Base-by-base conservation (phyloP, 2,329 filamentous ascomycete genomes). In the Teratosphaeria epicoccoides region DNA sequence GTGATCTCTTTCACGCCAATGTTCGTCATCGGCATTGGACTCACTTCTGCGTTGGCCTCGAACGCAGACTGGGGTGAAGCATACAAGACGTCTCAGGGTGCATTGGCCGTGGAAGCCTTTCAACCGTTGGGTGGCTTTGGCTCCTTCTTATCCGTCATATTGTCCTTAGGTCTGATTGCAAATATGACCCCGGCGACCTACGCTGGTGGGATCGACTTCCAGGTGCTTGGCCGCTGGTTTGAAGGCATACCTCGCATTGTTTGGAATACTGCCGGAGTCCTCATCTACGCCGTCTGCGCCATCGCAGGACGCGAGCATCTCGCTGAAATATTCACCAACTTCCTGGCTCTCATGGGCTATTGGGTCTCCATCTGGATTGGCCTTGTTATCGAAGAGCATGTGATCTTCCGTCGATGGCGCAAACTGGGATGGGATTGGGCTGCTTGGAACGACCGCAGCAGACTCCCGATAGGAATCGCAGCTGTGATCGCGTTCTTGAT, bases 341-440 rank as follows among this genome's bases (percentile, higher is more conserved):
- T 86, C 63, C 72, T 86, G 4, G 80, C 81, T 0, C 68, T 86
- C 22, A 85, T 86, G 79, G 83, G 83, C 1, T 86, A 85, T 66
- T 86, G 81, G 82, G 75, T 84, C 14, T 75, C 75, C 12, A 79
- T 84, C 44, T 84, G 81, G 79, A 73, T 84, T 20, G 75, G 76
- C 1, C 83, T 86, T 46, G 70, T 79, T 1, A 65, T 82, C 2
- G 74, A 80, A 60, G 83, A 87, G 61, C 76, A 82, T 47, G 63
- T 82, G 20, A 70, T 86, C 47, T 86, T 86, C 64, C 73, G 80
- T 1, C 68, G 72, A 2, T 70, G 65, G 47, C 61, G 62, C 1
- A 72, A 70, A 1, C 62, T 59, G 0, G 70, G 71, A 4, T 85
- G 79, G 66, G 76, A 81, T 55, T 85, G 82, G 81, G 69, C 69